Evolutionary conservation across 306 rosid species (phyloP), one percentile per base, ranked within the genome.

Genomic region (Argentina anserina): DNA sequence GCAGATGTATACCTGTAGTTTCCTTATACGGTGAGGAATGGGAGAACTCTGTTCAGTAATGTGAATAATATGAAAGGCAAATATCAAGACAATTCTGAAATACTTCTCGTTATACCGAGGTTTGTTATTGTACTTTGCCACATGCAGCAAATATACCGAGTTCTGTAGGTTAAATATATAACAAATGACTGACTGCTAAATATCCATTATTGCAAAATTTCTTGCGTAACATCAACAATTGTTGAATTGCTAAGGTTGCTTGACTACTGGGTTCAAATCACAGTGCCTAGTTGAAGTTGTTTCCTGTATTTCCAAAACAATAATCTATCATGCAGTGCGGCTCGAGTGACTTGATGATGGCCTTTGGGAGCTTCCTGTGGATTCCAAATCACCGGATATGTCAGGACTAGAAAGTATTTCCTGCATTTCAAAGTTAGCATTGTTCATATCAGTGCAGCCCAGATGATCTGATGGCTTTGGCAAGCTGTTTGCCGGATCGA

Each of bases 21-120:
- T 69, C 73, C 69, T 59, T 62, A 50, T 10, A 26, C 53, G 58
- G 64, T 36, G 34, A 65, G 62, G 20, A 28, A 14, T 53, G 49
- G 49, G 72, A 49, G 46, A 71, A 77, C 47, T 33, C 42, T 33
- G 21, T 60, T 62, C 75, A 6, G 69, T 55, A 65, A 71, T 74
- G 75, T 70, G 67, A 72, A 72, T 56, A 49, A 71, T 13, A 58
- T 17, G 55, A 28, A 72, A 56, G 49, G 45, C 58, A 10, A 55
- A 55, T 25, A 23, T 11, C 5, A 46, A 46, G 21, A 43, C 52
- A 46, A 46, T 5, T 46, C 21, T 46, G 52, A 6, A 46, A 47
- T 47, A 39, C 8, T 39, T 39, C 8, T 39, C 42, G 10, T 39
- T 39, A 37, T 37, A 37, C 41, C 41, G 41, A 37, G 7, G 3